Conservation (phyloP, 1,139 yeast genomes). For the Lodderomyces theae region DNA sequence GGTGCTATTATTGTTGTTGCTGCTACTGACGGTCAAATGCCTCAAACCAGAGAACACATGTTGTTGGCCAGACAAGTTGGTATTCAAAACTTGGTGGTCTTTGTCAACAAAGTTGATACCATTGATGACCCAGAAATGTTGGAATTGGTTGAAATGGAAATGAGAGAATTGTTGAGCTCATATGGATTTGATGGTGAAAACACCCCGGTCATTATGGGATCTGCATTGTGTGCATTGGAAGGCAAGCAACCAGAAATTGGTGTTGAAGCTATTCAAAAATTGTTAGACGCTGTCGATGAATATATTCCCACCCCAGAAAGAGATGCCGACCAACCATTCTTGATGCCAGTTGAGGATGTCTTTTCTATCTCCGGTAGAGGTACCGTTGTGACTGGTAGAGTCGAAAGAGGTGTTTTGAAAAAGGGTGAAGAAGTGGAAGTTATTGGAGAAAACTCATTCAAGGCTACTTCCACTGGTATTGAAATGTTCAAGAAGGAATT, state of each 20-base stretch:
- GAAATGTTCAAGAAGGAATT: conserved; percentile 99
- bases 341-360: conserved; percentile 96
- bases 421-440: conserved; percentile 98
- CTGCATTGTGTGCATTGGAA: conserved; percentile 96
- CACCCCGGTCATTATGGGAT: conserved; percentile 98
- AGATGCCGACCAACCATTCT: conserved; percentile 93
- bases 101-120: conserved; percentile 96
- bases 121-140: conserved; percentile 99
- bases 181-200: conserved; percentile 98
- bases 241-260: conserved; percentile 90
- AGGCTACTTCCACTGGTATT: conserved; percentile 95
- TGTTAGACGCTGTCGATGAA: conserved; percentile 90
- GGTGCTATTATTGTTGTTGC: conserved; percentile 99
- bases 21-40: conserved; percentile 99
- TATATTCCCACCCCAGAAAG: conserved; percentile 95
- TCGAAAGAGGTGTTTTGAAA: conserved; percentile 94
- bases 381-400: conserved; percentile 98
- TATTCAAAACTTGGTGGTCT: conserved; percentile 95
- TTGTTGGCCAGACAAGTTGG: conserved; percentile 99
- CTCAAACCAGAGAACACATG: conserved; percentile 98
- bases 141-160: conserved; percentile 99
- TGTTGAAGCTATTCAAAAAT: conserved; percentile 73
- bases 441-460: conserved; percentile 87
- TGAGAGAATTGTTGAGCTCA: conserved; percentile 89
- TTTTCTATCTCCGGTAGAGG: conserved; percentile 99